These are phyloP conservation scores for Trypanosoma scelopori DNA, from an alignment of 208 protist species.

Conservation along the genomic window DNA sequence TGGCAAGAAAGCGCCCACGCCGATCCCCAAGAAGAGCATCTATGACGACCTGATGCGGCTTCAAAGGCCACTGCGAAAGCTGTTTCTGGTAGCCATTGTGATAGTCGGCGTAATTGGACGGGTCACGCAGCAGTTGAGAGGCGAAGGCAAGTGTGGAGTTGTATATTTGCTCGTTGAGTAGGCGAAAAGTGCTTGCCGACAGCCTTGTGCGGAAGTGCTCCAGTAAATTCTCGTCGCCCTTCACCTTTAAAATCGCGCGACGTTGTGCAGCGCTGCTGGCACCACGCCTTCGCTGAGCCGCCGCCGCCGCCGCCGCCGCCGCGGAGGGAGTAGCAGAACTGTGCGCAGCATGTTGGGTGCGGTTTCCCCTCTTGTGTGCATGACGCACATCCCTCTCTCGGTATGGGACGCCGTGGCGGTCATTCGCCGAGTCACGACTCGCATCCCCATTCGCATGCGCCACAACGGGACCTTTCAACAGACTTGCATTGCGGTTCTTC, in stretches of 20 bases:
- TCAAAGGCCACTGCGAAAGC: conserved; percentile 91
- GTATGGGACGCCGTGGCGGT: conserved; percentile 71
- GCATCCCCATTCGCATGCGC: conserved; percentile 38
- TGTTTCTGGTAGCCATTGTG: conserved; percentile 93
- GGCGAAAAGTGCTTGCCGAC: conserved; percentile 81
- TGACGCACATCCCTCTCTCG: conserved; percentile 53
- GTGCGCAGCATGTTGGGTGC: conserved; percentile 48
- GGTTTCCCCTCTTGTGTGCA: conserved; percentile 55
- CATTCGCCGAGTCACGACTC: conserved; percentile 77
- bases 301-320: conserved; percentile 26
- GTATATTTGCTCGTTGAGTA: conserved; percentile 90
- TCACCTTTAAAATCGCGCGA: conserved; percentile 62
- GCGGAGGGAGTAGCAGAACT: conserved; percentile 10
- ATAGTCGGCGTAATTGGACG: conserved; percentile 85
- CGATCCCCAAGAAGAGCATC: conserved; percentile 72
- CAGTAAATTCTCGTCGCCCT: conserved; percentile 78
- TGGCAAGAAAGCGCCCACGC: conserved; percentile 73
- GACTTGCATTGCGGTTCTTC: conserved; percentile 37
- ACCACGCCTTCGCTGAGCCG: conserved; percentile 28
- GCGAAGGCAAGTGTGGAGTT: conserved; percentile 78
- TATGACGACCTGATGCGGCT: conserved; percentile 91
- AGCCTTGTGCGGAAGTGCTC: conserved; percentile 85
- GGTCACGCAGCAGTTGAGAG: conserved; percentile 74
- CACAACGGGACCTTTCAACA: conserved; percentile 77
- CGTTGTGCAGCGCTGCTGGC: conserved; percentile 86